Conservation (phyloP, 2,329 filamentous ascomycete genomes). For the Paradendryphiella salina region DNA sequence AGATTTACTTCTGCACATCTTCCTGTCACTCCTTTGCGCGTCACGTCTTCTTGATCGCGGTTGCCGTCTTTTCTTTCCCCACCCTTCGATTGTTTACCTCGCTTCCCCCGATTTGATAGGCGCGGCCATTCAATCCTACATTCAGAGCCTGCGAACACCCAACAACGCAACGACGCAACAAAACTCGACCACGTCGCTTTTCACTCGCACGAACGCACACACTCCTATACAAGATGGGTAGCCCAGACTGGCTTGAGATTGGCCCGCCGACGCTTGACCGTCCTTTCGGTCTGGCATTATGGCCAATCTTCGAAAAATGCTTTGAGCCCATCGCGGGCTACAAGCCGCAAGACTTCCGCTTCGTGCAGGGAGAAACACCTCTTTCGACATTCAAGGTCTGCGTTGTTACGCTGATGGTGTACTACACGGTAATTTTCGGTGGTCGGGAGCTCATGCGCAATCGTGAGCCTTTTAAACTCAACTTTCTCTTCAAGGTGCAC, state of each 20-base stretch:
- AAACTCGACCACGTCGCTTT: neutral
- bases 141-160: slow-evolving; percentile 7
- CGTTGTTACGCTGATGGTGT: slow-evolving; percentile 76
- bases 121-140: slow-evolving; percentile 13
- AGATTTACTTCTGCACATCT: slow-evolving; percentile 24
- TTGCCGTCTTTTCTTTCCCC: slow-evolving; percentile 22
- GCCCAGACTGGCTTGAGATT: slow-evolving; percentile 56
- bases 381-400: slow-evolving; percentile 89
- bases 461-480: slow-evolving; percentile 82
- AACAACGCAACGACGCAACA: slow-evolving; percentile 6
- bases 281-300: slow-evolving; percentile 87
- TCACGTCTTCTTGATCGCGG: slow-evolving; percentile 22
- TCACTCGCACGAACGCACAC: neutral
- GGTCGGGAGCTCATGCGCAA: slow-evolving; percentile 91
- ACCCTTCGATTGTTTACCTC: slow-evolving; percentile 21
- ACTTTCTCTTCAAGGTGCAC: slow-evolving; percentile 89
- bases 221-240: slow-evolving; percentile 50
- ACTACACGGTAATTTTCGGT: slow-evolving; percentile 93
- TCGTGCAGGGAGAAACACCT: slow-evolving; percentile 77
- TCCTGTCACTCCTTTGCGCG: slow-evolving; percentile 43
- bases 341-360: slow-evolving; percentile 82
- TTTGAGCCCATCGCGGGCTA: slow-evolving; percentile 79
- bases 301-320: slow-evolving; percentile 90
- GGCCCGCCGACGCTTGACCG: slow-evolving; percentile 80
- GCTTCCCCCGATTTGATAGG: slow-evolving; percentile 7